Evolutionary conservation across 1,284 basidiomycete species (phyloP).

Genomic region (Ceratobasidium papillatum): DNA sequence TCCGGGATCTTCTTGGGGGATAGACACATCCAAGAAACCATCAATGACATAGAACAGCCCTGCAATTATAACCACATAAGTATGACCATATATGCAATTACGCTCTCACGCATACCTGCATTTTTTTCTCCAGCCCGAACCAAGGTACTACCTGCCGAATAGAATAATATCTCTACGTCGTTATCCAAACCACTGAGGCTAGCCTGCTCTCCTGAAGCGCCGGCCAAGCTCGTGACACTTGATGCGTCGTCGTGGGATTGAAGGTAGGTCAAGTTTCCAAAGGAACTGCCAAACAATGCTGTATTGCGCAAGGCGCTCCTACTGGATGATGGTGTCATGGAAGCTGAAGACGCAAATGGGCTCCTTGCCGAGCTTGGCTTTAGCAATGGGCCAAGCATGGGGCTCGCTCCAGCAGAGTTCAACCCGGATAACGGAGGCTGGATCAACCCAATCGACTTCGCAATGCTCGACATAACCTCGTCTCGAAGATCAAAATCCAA

Average conservation of each 20-base stretch:
- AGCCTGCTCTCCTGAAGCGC: slow-evolving; percentile 58
- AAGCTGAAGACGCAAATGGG: slow-evolving; percentile 22
- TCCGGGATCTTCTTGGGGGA: slow-evolving; percentile 63
- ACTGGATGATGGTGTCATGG: slow-evolving; percentile 46
- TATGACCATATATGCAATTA: not conserved
- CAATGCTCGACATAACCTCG: slow-evolving; percentile 96
- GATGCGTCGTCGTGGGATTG: slow-evolving; percentile 64
- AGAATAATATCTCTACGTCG: slow-evolving; percentile 95
- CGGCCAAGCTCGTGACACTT: slow-evolving; percentile 66
- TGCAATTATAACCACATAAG: slow-evolving; percentile 47
- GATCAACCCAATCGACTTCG: slow-evolving; percentile 95
- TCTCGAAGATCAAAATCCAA: slow-evolving; percentile 89
- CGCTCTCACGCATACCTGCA: slow-evolving; percentile 61
- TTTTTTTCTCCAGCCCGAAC: slow-evolving; percentile 91
- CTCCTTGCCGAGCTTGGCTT: not conserved
- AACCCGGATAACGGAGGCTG: slow-evolving; percentile 70
- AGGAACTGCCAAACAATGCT: slow-evolving; percentile 73
- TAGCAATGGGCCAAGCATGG: not conserved
- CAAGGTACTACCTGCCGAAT: slow-evolving; percentile 84
- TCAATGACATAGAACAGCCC: slow-evolving; percentile 99
- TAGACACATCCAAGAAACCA: slow-evolving; percentile 91
- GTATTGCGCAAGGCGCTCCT: slow-evolving; percentile 45
- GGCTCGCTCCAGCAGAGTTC: slow-evolving; percentile 10
- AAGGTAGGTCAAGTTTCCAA: slow-evolving; percentile 84
- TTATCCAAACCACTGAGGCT: slow-evolving; percentile 86